A percentile compares a stretch with the other conserved stretches of the same genome.
Conservation (phyloP, 2,329 filamentous ascomycete species). For the Trichophaea hybrida region DNA sequence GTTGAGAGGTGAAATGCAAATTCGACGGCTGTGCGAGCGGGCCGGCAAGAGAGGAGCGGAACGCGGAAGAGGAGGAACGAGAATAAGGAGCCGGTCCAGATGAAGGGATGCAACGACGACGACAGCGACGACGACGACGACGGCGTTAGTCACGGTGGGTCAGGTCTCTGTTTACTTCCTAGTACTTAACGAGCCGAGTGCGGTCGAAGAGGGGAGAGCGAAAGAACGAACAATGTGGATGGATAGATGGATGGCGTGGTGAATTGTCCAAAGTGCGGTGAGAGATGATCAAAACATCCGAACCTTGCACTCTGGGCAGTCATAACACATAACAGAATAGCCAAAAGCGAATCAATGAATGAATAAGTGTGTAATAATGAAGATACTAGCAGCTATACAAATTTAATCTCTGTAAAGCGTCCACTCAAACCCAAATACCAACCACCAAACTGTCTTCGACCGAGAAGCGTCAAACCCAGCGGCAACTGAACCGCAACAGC, state of each 20-base stretch:
- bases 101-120: too few species aligned
- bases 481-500: too few species aligned
- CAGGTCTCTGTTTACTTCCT: too few species aligned
- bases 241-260: constrained; percentile 7
- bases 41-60: background rate
- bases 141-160: too few species aligned
- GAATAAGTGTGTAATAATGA: background rate
- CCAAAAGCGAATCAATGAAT: background rate
- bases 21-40: background rate
- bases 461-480: too few species aligned
- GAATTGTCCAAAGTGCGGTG: background rate
- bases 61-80: constrained; percentile 1
- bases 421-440: too few species aligned
- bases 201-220: constrained; percentile 4
- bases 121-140: constrained; percentile 2
- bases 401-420: too few species aligned
- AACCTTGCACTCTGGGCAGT: too few species aligned
- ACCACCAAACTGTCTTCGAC: too few species aligned
- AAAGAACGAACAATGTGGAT: constrained; percentile 9
- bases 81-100: background rate
- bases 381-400: too few species aligned
- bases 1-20: too few species aligned
- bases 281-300: too few species aligned
- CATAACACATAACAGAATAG: background rate
- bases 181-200: background rate